Base-by-base conservation (phyloP, 805 yeast species). In the Diddensiella santjacobensis region DNA sequence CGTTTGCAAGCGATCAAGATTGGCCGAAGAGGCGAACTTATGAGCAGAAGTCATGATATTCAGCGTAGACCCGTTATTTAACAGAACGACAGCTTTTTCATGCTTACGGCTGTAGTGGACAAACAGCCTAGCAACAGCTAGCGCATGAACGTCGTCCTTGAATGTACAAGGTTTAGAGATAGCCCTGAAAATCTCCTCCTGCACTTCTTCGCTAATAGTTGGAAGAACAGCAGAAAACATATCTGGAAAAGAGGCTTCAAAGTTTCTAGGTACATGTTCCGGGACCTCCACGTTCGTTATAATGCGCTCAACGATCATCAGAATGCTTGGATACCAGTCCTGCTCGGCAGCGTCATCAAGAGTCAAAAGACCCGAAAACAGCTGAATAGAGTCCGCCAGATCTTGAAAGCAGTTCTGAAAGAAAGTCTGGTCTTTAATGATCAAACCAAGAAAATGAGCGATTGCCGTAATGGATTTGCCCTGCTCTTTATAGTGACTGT, bases 271-370 rank as follows among this genome's bases (percentile, higher is more conserved):
- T 49, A 73, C 77, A 4, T 71, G 62, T 1, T 56, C 57, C 0
- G 88, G 87, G 3, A 79, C 66, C 29, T 71, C 72, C 2, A 78
- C 68, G 37, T 71, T 74, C 1, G 81, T 70, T 38, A 85, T 57
- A 2, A 81, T 64, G 30, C 75, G 77, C 47, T 81, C 86, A 40
- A 80, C 70, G 3, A 81, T 72, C 22, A 72, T 63, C 30, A 87
- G 60, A 0, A 80, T 78, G 48, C 76, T 71, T 0, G 83, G 75
- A 57, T 80, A 79, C 83, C 87, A 87, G 13, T 72, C 70, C 36
- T 45, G 22, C 1, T 39, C 42, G 13, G 23, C n/a, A 1, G 55
- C 52, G n/a, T 41, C n/a, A 5, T 40, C 50, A 11, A 22, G 20
- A 15, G 40, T 29, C 13, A 62, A 33, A 15, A 61, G 33, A 11